Base-by-base conservation (phyloP, 2,329 filamentous ascomycete genomes). In the Aspergillus sp. region DNA sequence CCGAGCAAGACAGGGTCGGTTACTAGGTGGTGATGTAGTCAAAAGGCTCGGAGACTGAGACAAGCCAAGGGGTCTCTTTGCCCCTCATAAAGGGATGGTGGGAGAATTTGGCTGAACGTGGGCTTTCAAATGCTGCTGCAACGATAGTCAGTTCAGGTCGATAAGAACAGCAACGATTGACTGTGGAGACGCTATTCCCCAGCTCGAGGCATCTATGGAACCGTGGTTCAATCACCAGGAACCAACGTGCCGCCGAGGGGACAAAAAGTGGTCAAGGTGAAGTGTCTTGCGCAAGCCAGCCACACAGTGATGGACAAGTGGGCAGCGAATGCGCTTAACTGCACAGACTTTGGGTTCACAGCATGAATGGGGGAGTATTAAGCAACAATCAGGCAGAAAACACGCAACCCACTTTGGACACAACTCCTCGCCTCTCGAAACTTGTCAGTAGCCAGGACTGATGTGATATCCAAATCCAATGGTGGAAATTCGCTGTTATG, bases 251-350 rank as follows among this genome's bases (percentile, higher is more conserved):
- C 46, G n/a, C 27, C 17, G 53, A 44, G 46, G 44, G 39, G 50
- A 50, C 45, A 27, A 41, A 55, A 43, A 52, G 37, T 6, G 39
- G 43, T 41, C 27, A 31, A 47, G 39, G n/a, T 52, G 45, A 27
- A 55, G 46, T 37, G 35, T 37, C 35, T 37, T 14, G 15, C 35
- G 14, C 35, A 37, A 37, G 35, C 55, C 60, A 51, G 45, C 62
- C 62, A 64, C 35, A 64, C 55, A 50, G 24, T 40, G 54, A 51
- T 15, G 60, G 56, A 58, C 60, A 64, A 64, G 62, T 64, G 62
- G 62, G 62, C 58, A 12, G 21, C 6, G 54, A 31, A 56, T 64
- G 59, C 55, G 54, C 59, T 61, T 56, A 55, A 63, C 48, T 56
- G 59, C 51, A 60, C 55, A 24, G 52, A 55, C 21, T 27, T 46